Evolutionary conservation across 2,329 filamentous ascomycete species (phyloP).

Genomic region (Coniella vitis): DNA sequence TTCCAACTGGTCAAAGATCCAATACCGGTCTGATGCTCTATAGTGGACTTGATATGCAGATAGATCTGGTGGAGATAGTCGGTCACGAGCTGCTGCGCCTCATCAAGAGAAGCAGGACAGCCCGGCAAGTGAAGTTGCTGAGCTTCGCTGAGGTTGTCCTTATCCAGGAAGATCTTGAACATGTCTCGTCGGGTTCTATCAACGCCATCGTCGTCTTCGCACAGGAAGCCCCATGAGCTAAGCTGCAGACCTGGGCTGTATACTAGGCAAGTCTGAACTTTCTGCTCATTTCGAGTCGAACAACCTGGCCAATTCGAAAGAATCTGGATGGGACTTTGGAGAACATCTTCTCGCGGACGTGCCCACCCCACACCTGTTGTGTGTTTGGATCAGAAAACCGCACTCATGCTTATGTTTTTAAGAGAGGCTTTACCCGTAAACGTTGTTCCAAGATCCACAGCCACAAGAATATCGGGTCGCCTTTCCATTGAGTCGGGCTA

Average conservation of each 20-base stretch:
- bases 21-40: slow-evolving; percentile 33
- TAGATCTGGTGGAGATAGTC: slow-evolving; percentile 45
- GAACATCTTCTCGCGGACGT: slow-evolving; percentile 24
- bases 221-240: slow-evolving; percentile 47
- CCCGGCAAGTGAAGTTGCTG: slow-evolving; percentile 35
- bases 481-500: neutral
- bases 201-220: slow-evolving; percentile 36
- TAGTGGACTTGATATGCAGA: slow-evolving; percentile 37
- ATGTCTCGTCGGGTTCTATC: slow-evolving; percentile 37
- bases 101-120: slow-evolving; percentile 31
- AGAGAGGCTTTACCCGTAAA: slow-evolving; percentile 30
- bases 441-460: slow-evolving; percentile 39
- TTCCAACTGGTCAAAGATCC: slow-evolving; percentile 33
- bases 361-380: slow-evolving; percentile 29
- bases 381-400: neutral
- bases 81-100: slow-evolving; percentile 39
- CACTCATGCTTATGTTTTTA: neutral
- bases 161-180: slow-evolving; percentile 50
- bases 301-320: slow-evolving; percentile 48
- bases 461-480: slow-evolving; percentile 32
- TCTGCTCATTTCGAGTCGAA: slow-evolving; percentile 45
- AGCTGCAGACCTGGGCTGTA: slow-evolving; percentile 33
- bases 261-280: slow-evolving; percentile 44
- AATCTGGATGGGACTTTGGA: slow-evolving; percentile 34
- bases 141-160: slow-evolving; percentile 34